These are phyloP conservation scores for Pythium insidiosum DNA, from an alignment of 352 stramenopile genomes.

Conservation along the genomic window DNA sequence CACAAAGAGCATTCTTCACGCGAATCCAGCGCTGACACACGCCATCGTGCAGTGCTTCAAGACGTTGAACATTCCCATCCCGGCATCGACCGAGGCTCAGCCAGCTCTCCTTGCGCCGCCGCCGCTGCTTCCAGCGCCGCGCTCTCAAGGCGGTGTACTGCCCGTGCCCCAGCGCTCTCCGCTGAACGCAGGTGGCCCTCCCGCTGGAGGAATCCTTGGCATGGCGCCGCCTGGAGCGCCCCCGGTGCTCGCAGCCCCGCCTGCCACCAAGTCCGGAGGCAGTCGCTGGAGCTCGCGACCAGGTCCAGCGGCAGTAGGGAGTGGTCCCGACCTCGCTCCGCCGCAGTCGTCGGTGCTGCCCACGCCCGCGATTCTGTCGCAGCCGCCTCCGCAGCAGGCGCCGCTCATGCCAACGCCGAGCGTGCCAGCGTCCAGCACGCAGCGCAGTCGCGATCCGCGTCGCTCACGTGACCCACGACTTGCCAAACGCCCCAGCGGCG, in stretches of 20 bases:
- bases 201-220: conserved; percentile 32
- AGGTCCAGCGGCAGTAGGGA: conserved; percentile 14
- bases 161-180: conserved; percentile 23
- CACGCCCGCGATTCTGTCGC: background rate
- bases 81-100: conserved; percentile 38
- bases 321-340: background rate
- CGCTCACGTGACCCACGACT: conserved; percentile 48
- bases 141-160: conserved; percentile 19
- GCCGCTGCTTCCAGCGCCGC: conserved; percentile 6
- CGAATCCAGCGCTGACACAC: conserved; percentile 76
- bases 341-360: background rate
- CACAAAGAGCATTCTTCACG: conserved; percentile 65
- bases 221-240: conserved; percentile 25
- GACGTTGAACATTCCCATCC: conserved; percentile 76
- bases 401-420: conserved; percentile 15
- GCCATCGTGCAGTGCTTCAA: conserved; percentile 83
- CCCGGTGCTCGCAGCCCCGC: conserved; percentile 10
- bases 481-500: conserved; percentile 22
- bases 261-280: conserved; percentile 30
- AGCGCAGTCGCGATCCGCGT: conserved; percentile 43
- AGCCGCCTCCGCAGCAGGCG: conserved; percentile 7
- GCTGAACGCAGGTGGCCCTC: conserved; percentile 8
- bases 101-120: conserved; percentile 30
- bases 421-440: conserved; percentile 1
- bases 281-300: conserved; percentile 62